Percentiles rank a stretch among this genome's conserved stretches.
Conservation (phyloP, 495 filamentous ascomycete species). For the Podospora anserina region DNA sequence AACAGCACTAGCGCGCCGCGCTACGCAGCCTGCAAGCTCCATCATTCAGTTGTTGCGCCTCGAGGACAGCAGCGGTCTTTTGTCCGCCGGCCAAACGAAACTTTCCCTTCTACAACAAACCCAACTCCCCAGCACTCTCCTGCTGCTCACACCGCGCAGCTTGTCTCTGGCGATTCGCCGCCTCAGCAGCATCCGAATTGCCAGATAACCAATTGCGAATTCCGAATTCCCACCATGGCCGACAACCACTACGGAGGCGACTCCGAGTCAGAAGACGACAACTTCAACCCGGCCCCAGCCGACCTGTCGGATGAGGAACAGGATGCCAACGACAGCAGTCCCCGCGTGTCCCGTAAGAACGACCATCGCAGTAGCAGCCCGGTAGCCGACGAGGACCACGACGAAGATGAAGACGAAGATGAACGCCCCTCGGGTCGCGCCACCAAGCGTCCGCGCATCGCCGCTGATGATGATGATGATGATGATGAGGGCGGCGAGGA, state of each 20-base stretch:
- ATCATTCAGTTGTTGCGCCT: constrained; percentile 2
- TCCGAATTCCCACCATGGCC: background rate
- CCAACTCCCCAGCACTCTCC: background rate
- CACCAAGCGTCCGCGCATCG: constrained; percentile 24
- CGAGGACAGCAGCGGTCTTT: constrained; percentile 4
- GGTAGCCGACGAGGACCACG: constrained; percentile 32
- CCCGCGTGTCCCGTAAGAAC: constrained; percentile 8
- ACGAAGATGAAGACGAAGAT: constrained; percentile 41
- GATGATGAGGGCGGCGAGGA: constrained; percentile 41
- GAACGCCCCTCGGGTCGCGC: constrained; percentile 26
- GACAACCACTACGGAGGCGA: constrained; percentile 38
- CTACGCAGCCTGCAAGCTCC: constrained; percentile 1
- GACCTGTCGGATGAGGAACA: constrained; percentile 66
- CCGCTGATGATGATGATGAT: constrained; percentile 34
- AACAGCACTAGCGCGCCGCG: constrained; percentile 3
- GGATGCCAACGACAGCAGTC: constrained; percentile 6
- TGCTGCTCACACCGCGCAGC: background rate
- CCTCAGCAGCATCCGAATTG: background rate
- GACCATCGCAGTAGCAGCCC: constrained; percentile 26
- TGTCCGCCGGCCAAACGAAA: background rate
- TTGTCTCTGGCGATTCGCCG: background rate
- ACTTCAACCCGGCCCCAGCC: constrained; percentile 71
- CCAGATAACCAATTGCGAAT: background rate
- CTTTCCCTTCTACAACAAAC: background rate
- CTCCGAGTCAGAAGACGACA: constrained; percentile 70